Conservation (phyloP, 106 monocot genomes). For the Dendrobium nobile region DNA sequence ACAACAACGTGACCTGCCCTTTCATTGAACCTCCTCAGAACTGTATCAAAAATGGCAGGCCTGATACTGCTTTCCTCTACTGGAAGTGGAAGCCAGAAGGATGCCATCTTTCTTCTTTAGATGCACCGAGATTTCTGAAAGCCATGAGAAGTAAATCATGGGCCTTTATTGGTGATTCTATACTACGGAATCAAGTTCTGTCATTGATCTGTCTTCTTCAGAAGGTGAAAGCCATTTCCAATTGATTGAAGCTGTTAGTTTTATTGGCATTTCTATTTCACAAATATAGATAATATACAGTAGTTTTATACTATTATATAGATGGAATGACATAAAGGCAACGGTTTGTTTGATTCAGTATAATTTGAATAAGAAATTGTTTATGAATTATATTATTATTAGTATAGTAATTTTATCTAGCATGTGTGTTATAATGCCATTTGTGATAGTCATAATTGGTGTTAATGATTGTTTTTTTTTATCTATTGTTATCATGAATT, state of each 20-base stretch:
- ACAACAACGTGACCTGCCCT: conserved; percentile 29
- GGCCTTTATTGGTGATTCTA: conserved; percentile 59
- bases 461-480: too few species aligned
- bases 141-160: conserved; percentile 39
- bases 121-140: conserved; percentile 30
- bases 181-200: conserved; percentile 43
- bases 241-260: not conserved
- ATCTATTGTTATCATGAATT: too few species aligned
- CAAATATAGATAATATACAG: not conserved
- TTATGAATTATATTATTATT: not conserved
- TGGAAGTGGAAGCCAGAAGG: conserved; percentile 58
- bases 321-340: not conserved
- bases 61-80: conserved; percentile 35
- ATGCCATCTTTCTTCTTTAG: conserved; percentile 34
- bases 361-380: not conserved
- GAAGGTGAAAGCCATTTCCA: conserved; percentile 17
- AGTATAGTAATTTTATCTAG: too few species aligned
- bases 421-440: too few species aligned
- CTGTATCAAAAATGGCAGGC: conserved; percentile 55
- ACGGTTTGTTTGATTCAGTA: too few species aligned
- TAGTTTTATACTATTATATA: not conserved
- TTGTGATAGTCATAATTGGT: too few species aligned
- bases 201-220: conserved; percentile 51
- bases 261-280: not conserved
- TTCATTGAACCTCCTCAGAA: conserved; percentile 42